phyloP scores from a whole-genome alignment of 2,329 filamentous ascomycete species.

The Spiromastix sp. region DNA sequence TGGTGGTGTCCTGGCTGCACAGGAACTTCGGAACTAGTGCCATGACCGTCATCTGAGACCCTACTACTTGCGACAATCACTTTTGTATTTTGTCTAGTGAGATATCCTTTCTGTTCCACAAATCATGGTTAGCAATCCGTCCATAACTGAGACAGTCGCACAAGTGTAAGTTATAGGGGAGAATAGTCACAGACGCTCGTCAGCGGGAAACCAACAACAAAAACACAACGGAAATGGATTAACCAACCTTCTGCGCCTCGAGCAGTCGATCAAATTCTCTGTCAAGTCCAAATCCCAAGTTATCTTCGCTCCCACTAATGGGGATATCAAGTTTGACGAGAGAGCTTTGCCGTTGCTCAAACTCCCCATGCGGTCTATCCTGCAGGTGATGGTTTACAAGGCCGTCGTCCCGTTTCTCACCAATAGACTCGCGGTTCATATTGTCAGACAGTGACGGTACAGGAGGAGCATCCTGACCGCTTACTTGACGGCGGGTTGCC shows the following conservation, averaged over 20 bases:
- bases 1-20: constrained; percentile 26
- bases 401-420: constrained; percentile 1
- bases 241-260: constrained; percentile 89
- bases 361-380: not conserved
- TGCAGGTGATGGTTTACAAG: not conserved
- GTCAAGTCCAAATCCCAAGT: constrained; percentile 72
- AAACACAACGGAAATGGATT: constrained; percentile 33
- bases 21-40: constrained; percentile 16
- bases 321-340: constrained; percentile 76
- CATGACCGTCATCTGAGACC: constrained; percentile 46
- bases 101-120: constrained; percentile 80
- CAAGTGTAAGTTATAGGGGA: no score
- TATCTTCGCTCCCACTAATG: constrained; percentile 55
- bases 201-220: no score
- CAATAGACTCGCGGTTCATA: not conserved
- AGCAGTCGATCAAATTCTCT: constrained; percentile 92
- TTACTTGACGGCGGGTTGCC: constrained; percentile 74
- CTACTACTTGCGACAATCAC: constrained; percentile 79
- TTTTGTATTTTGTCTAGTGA: constrained; percentile 98
- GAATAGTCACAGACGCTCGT: no score
- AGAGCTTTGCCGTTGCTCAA: constrained; percentile 53
- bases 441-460: constrained; percentile 5
- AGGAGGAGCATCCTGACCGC: constrained; percentile 51
- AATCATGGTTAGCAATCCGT: constrained; percentile 51
- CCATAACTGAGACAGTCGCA: no score